Base-by-base conservation (phyloP, 345 rosid genomes). In the Bruguiera sexangula region DNA sequence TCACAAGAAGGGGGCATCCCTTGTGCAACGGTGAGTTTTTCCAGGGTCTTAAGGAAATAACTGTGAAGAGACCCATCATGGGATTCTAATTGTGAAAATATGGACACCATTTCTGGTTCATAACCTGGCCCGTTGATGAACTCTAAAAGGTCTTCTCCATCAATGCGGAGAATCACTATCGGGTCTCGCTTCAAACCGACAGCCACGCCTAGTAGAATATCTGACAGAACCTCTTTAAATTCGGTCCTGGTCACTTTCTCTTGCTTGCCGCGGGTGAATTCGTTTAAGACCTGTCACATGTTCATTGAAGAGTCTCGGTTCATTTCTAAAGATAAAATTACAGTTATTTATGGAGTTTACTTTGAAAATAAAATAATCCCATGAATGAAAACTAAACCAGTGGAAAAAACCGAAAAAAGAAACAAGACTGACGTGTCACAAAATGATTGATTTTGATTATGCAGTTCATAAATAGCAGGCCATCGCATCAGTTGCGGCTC, bases 161-260 rank as follows among this genome's bases (percentile, higher is more conserved):
- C 96, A 53, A 96, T 92, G 55, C 97, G 94, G 57, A 92, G 96
- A 74, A 96, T 92, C 58, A 90, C 89, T 46, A 96, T 84, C 31
- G 98, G 98, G 74, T 96, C 99, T 60, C 99, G 85, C 80, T 96
- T 90, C 83, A 92, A 79, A 63, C 99, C 97, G 30, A 93, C 89
- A 20, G 99, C 99, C 99, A 96, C 90, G 34, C 97, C 99, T 72
- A 96, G 70, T 70, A 96, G 74, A 37, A 92, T 84, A 75, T 95
- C 99, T 3, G 96, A 88, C 62, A 92, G 84, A 75, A 89, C 99
- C 80, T 82, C 97, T 82, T 89, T 92, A 60, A 92, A 95, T 76
- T 84, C 93, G 5, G 77, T 75, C 82, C 86, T 95, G 86, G 78
- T 92, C 82, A 92, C 97, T 76, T 82, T 86, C 79, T 75, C 88